Percentiles rank a stretch among this genome's conserved stretches.
These are phyloP conservation scores for Tremellales sp. DNA, from an alignment of 1,284 basidiomycete species.

Conservation along the genomic window DNA sequence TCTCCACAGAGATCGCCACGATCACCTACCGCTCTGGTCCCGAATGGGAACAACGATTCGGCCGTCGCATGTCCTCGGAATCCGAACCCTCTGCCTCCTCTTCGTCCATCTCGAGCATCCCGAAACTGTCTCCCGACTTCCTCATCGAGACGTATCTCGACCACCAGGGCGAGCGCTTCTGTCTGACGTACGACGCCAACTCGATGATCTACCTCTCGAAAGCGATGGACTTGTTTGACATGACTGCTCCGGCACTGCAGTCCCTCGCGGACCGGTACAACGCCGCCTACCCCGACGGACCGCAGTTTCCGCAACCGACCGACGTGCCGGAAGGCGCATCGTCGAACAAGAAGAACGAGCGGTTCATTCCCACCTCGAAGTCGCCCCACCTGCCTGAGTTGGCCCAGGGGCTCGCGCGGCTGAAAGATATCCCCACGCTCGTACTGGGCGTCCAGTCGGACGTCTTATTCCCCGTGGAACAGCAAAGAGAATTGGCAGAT, in stretches of 20 bases:
- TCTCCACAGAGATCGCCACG: conserved; percentile 89
- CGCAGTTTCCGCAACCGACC: conserved; percentile 46
- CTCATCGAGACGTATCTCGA: conserved; percentile 98
- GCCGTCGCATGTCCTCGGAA: conserved; percentile 55
- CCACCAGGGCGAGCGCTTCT: conserved; percentile 96
- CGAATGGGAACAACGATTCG: conserved; percentile 97
- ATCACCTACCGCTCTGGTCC: conserved; percentile 99
- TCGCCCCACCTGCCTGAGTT: conserved; percentile 73
- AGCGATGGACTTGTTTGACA: conserved; percentile 99
- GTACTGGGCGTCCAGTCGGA: conserved; percentile 95
- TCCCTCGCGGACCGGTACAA: conserved; percentile 55
- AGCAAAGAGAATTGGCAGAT: conserved; percentile 92
- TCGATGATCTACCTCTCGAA: conserved; percentile 97
- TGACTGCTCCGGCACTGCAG: conserved; percentile 74
- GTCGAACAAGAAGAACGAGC: conserved; percentile 31
- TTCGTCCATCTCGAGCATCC: conserved; percentile 48
- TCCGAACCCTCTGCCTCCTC: conserved; percentile 33
- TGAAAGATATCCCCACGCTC: conserved; percentile 74
- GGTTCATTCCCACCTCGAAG: conserved; percentile 56
- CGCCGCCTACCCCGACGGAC: conserved; percentile 33
- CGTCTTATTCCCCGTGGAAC: conserved; percentile 94
- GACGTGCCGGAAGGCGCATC: conserved; percentile 16
- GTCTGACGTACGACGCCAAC: conserved; percentile 98
- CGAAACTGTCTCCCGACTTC: conserved; percentile 91
- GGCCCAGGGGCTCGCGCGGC: conserved; percentile 72